Base-by-base conservation (phyloP, 768 basidiomycete genomes). In the Serendipita sp. region DNA sequence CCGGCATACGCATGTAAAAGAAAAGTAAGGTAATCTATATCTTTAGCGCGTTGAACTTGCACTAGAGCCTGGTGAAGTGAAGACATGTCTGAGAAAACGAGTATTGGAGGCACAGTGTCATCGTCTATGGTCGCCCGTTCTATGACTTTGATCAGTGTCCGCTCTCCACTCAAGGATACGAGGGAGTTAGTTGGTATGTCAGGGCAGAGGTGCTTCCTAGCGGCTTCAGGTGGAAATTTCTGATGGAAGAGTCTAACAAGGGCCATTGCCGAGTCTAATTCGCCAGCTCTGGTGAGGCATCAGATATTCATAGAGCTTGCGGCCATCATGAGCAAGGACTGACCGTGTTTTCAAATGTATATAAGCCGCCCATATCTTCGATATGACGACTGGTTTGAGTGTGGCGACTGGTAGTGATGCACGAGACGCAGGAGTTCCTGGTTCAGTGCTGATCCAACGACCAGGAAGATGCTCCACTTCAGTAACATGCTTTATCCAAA, bases 11-110 rank as follows among this genome's bases (percentile, higher is more conserved):
- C 76, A 74, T 83, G 84, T 70, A 81, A 83, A 2, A 86, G 71
- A 79, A 83, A 92, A 67, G 83, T 89, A 51, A 95, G 66, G 70
- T 84, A 89, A 4, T 76, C 80, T 32, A 93, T 76, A 16, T 83
- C 82, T 44, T 77, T 75, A 8, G 15, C 13, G 38, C n/a, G 41
- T 65, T 69, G 69, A 4, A 68, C 71, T 16, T 71, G 71, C n/a
- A 86, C 82, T 34, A 92, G 73, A 32, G 85, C 78, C 65, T 90
- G 81, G 71, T 95, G 91, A 62, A 96, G 75, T 3, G 85, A 66
- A 68, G 89, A 85, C n/a, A 95, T 68, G 71, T 95, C 91, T 15
- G 75, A 68, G 71, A 92, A 95, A 11, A 82, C 79, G 23, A 95
- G 69, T 45, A 92, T 72, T 0, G 92, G 92, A 0, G 92, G 89